Percentiles rank a stretch among this genome's conserved stretches.
These are phyloP conservation scores for Apiotrichum akiyoshidainum DNA, from an alignment of 1,284 basidiomycete genomes.

Conservation along the genomic window DNA sequence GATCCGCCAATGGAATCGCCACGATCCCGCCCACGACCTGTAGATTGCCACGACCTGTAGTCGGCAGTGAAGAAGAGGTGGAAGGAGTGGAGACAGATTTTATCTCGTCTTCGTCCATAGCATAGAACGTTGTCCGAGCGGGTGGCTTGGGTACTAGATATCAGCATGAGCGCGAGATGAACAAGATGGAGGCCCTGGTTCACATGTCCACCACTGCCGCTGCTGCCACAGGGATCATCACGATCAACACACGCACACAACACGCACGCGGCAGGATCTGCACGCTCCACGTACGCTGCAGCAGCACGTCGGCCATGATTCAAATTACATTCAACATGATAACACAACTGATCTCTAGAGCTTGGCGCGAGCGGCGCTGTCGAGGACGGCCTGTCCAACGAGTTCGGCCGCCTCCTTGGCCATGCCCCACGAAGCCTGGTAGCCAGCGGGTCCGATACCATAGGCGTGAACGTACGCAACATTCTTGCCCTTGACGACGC, in stretches of 20 bases:
- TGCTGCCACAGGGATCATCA: not conserved
- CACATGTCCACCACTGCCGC: too few relatives aligned
- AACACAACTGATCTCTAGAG: not conserved
- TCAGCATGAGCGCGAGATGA: too few relatives aligned
- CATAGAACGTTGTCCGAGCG: too few relatives aligned
- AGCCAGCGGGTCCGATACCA: conserved; percentile 39
- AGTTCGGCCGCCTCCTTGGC: conserved; percentile 34
- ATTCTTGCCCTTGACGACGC: not conserved
- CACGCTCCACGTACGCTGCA: too few relatives aligned
- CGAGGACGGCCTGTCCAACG: conserved; percentile 16
- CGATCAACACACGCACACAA: not conserved
- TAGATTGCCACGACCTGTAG: too few relatives aligned
- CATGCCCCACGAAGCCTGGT: conserved; percentile 39
- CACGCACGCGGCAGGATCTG: too few relatives aligned
- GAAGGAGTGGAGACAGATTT: too few relatives aligned
- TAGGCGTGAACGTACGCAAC: conserved; percentile 28
- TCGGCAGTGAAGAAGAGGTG: too few relatives aligned
- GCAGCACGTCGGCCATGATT: too few relatives aligned
- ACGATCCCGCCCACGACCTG: not conserved
- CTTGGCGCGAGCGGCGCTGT: not conserved
- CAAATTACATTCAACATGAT: not conserved
- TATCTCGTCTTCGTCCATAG: too few relatives aligned
- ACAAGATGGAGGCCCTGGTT: too few relatives aligned
- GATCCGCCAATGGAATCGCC: not conserved
- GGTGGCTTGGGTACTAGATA: too few relatives aligned